Base-by-base conservation (phyloP, 1,284 basidiomycete genomes). In the Austroboletus rostrupii region DNA sequence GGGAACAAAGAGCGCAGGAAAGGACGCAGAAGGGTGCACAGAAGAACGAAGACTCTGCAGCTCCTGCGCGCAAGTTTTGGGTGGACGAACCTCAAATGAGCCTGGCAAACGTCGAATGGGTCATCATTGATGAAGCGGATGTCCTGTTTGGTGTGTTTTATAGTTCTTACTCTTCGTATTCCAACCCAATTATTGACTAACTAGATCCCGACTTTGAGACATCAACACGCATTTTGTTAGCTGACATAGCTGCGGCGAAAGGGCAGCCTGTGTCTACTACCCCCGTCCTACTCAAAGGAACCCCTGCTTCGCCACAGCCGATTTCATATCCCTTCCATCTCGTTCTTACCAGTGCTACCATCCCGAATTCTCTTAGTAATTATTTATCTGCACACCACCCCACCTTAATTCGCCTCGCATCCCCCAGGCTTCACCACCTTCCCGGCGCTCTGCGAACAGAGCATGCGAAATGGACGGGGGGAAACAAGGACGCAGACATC, bases 71-170 rank as follows among this genome's bases (percentile, higher is more conserved):
- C 33, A 66, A 61, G 37, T 72, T 68, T 44, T 67, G 62, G 46
- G 59, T 73, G 17, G 73, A 72, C 9, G 67, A 75, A 41, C 75
- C 79, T 1, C 76, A 81, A 58, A 75, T 87, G 65, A 73, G 79
- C 1, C 67, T 90, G 20, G 74, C 74, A 45, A 76, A 78, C 41
- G 72, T 93, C 1, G 88, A 93, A 60, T 94, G 90, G 89, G 81
- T 95, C 7, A 76, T 93, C 1, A 73, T 94, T 3, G 92, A 95
- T 56, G 92, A 96, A 64, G 90, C 92, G 0, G 92, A 96, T 62
- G 81, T 94, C 29, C 72, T 94, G n/a, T 85, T 93, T 49, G 90
- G 90, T 87, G 55, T 51, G 78, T 70, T 32, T 10, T 21, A 33
- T 37, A 17, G 23, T 48, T 43, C 26, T 40, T 32, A 7, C 47